Base-by-base conservation (phyloP, 805 yeast species). In the Kodamaea hsintzibuensis region DNA sequence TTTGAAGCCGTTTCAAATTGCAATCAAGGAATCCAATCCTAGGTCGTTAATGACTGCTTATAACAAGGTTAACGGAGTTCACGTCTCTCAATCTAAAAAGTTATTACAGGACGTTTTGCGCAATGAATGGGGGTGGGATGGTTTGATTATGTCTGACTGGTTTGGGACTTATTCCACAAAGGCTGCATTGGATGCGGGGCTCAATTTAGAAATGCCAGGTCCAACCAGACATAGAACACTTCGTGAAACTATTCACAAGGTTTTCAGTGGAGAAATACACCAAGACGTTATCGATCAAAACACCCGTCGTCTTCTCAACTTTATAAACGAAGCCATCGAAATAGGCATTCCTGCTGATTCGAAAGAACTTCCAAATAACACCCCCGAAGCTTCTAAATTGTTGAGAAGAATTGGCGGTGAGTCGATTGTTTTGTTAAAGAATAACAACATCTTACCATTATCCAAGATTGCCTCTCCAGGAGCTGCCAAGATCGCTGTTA, bases 201-300 rank as follows among this genome's bases (percentile, higher is more conserved):
- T 85, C 53, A 85, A 83, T 62, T 69, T 85, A 59, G 89, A 85
- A 65, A 82, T 83, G 86, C 89, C 89, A 1, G 89, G 89, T 38
- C 82, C 83, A n/a, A 70, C 83, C 2, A 67, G 77, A 46, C 76
- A 75, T 64, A 65, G 84, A 70, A 69, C 78, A 57, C 67, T 67
- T 1, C 67, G 65, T 25, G 66, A 73, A 10, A 66, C 82, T 14
- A 55, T 70, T 6, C 82, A 78, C 60, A 76, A 78, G 42, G 69
- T 82, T 18, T 58, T 55, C 51, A 63, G 72, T 50, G 73, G 72
- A 55, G 81, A 79, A 56, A 63, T 82, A 40, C 74, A 68, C 55
- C 54, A 53, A 6, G 73, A 72, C 47, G 71, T 64, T 4, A 66
- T 84, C 44, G 81, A 83, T 60, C 78, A 73, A 7, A 74, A 83